These are phyloP conservation scores for Begonia loranthoides DNA, from an alignment of 306 rosid genomes.

Conservation along the genomic window DNA sequence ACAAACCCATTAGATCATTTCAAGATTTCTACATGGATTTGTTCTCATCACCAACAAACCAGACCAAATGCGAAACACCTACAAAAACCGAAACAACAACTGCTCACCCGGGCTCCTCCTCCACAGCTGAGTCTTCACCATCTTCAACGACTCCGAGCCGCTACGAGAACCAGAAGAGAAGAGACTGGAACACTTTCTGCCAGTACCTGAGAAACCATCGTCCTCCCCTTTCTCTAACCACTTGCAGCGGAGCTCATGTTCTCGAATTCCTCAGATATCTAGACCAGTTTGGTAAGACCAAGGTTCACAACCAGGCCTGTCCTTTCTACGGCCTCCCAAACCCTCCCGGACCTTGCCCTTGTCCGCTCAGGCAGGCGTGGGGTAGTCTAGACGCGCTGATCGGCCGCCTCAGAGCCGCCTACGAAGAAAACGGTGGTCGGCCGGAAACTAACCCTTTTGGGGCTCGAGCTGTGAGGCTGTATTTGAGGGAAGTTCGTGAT, in stretches of 20 bases:
- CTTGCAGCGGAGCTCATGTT: conserved; percentile 74
- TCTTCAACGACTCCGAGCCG: conserved; percentile 45
- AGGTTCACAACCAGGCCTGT: conserved; percentile 66
- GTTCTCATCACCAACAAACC: conserved; percentile 27
- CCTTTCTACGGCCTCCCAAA: conserved; percentile 75
- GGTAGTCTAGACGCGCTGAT: conserved; percentile 92
- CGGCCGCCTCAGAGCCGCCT: conserved; percentile 93
- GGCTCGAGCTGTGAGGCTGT: conserved; percentile 52
- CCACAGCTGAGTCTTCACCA: not conserved
- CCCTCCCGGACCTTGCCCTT: conserved; percentile 88
- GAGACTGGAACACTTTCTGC: conserved; percentile 98
- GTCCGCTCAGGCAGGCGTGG: conserved; percentile 93
- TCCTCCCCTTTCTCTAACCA: conserved; percentile 43
- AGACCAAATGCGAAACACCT: too few relatives aligned
- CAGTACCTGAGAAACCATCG: conserved; percentile 75
- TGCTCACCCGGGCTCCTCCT: too few relatives aligned
- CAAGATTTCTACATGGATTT: conserved; percentile 29
- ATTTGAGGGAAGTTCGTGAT: conserved; percentile 79
- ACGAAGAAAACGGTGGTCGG: conserved; percentile 60
- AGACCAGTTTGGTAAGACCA: conserved; percentile 91
- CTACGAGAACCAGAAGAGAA: conserved; percentile 82
- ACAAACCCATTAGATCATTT: too few relatives aligned
- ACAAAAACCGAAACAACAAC: not conserved
- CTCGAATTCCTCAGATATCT: conserved; percentile 81
- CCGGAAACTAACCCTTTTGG: conserved; percentile 68